Evolutionary conservation across 306 rosid genomes (phyloP), one percentile per base, ranked within the genome.

Genomic region (Castanopsis chinensis): DNA sequence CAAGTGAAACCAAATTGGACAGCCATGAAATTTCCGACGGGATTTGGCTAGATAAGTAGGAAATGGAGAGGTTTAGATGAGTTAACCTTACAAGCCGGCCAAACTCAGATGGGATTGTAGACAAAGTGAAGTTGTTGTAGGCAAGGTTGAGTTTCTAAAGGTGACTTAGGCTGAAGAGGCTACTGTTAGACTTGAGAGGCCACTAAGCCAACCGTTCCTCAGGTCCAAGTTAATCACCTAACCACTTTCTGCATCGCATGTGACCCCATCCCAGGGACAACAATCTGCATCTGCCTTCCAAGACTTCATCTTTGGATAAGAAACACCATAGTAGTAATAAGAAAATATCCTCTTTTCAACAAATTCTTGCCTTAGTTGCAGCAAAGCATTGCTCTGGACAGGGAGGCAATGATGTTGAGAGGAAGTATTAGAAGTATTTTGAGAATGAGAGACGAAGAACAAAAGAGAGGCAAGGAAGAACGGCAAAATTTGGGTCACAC

Each of bases 141-240:
- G 43, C 9, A 35, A 35, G 43, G 43, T 35, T 35, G 77, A 83
- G 78, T 9, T 18, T 27, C 20, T 79, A 81, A 65, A 84, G n/a
- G n/a, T n/a, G n/a, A n/a, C n/a, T n/a, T n/a, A n/a, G n/a, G n/a
- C n/a, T n/a, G n/a, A n/a, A n/a, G n/a, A n/a, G n/a, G n/a, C 72
- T 84, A 60, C 15, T 79, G 2, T 80, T 76, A 4, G 76, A 71
- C 79, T 64, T 64, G 3, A 83, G 33, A 2, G 53, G 4, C 35
- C 86, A 19, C 20, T 6, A 4, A 83, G 65, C 49, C 41, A 28
- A 41, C 49, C 43, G 23, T 78, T 75, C 9, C 58, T 75, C 3
- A 75, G 78, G 33, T 83, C 83, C 0, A 71, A 59, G 27, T 74
- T 71, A 54, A 75, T 61, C 65, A 79, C 78, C 15, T 78, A 41